These are phyloP conservation scores for Wickerhamiella spandovensis DNA, from an alignment of 805 yeast genomes.

Conservation along the genomic window DNA sequence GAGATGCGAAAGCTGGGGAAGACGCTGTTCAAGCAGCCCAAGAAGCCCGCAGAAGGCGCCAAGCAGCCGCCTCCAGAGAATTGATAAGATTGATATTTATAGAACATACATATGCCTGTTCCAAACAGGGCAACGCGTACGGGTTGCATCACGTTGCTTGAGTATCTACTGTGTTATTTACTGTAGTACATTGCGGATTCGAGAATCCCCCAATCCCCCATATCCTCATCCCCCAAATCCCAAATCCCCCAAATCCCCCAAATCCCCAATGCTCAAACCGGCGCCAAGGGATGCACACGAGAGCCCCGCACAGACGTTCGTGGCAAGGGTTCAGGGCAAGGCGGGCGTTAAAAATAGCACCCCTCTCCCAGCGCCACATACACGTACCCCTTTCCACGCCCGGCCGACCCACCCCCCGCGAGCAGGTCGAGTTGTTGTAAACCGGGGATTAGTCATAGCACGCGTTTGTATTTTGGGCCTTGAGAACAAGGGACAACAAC, in stretches of 20 bases:
- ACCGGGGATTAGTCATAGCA: neutral
- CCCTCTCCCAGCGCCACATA: neutral
- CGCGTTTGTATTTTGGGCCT: neutral
- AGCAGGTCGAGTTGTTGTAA: too few species aligned
- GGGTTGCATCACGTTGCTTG: too few species aligned
- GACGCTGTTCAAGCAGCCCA: neutral
- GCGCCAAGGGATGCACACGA: neutral
- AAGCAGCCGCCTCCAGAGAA: neutral
- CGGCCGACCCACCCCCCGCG: too few species aligned
- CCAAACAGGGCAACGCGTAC: too few species aligned
- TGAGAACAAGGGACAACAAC: neutral
- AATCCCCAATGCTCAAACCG: too few species aligned
- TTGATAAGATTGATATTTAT: too few species aligned
- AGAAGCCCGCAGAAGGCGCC: neutral
- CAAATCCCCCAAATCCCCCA: too few species aligned
- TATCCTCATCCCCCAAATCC: too few species aligned
- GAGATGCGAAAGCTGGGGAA: conserved; percentile 65
- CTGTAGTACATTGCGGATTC: too few species aligned
- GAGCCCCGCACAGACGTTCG: neutral
- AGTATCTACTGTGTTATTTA: too few species aligned
- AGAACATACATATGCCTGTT: too few species aligned
- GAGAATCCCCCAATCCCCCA: too few species aligned
- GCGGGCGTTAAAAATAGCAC: neutral
- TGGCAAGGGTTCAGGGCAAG: neutral
- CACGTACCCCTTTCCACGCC: neutral